phyloP scores from a whole-genome alignment of 371 early-diverging fungal species.

The Parasitella parasitica region DNA sequence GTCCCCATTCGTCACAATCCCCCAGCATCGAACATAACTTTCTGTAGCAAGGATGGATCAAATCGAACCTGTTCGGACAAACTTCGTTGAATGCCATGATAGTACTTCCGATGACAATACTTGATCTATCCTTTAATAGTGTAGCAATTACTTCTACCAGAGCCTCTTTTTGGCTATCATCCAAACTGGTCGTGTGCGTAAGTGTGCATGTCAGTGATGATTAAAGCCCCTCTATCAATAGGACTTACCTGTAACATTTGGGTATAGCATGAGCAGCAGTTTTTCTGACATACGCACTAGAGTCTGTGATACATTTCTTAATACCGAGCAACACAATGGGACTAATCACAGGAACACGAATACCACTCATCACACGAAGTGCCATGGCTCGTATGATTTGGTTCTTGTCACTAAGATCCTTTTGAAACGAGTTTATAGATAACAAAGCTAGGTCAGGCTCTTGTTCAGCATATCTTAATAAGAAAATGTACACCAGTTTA shows the following conservation, averaged over 20 bases:
- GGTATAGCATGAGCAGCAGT: slow-evolving; percentile 91
- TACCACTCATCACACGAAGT: slow-evolving; percentile 92
- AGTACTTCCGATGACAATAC: slow-evolving; percentile 85
- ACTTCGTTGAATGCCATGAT: slow-evolving; percentile 85
- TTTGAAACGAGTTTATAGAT: slow-evolving; percentile 96
- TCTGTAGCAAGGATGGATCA: slow-evolving; percentile 88
- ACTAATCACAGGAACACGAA: slow-evolving; percentile 87
- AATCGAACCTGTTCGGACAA: slow-evolving; percentile 81
- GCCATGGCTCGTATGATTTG: slow-evolving; percentile 94
- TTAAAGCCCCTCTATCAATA: background rate
- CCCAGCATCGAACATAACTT: slow-evolving; percentile 82
- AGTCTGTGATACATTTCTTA: slow-evolving; percentile 81
- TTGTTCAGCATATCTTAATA: slow-evolving; percentile 90
- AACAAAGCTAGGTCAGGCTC: slow-evolving; percentile 89
- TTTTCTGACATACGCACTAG: slow-evolving; percentile 91
- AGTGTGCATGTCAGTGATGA: no score
- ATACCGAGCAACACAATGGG: slow-evolving; percentile 89
- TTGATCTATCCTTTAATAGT: slow-evolving; percentile 83
- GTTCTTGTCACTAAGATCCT: slow-evolving; percentile 91
- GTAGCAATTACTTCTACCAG: slow-evolving; percentile 75
- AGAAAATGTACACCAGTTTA: slow-evolving; percentile 92
- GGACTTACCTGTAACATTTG: slow-evolving; percentile 74
- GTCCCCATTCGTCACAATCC: slow-evolving; percentile 95
- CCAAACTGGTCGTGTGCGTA: slow-evolving; percentile 54
- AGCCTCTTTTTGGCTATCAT: slow-evolving; percentile 72